These are phyloP conservation scores for Wickerhamiella parazyma DNA, from an alignment of 805 yeast species.

Conservation along the genomic window DNA sequence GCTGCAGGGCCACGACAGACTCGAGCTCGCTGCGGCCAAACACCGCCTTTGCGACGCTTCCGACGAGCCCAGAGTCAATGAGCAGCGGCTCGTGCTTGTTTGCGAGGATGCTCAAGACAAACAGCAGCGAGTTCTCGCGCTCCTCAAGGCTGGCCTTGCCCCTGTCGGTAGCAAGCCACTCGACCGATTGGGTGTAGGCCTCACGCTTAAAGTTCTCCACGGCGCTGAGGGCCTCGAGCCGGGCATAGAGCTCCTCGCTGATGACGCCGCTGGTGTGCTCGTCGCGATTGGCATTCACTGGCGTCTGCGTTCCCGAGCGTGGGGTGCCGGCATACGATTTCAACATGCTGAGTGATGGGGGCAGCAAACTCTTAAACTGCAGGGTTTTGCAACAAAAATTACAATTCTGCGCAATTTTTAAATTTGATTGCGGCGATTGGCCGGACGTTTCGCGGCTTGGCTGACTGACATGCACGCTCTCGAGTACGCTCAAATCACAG, in stretches of 20 bases:
- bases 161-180: conserved; percentile 22
- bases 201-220: conserved; percentile 10
- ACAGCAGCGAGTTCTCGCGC: conserved; percentile 24
- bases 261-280: conserved; percentile 16
- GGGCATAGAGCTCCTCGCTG: conserved; percentile 16
- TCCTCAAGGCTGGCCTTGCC: conserved; percentile 23
- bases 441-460: neutral
- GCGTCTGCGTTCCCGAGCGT: conserved; percentile 6
- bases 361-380: too few species aligned
- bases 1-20: conserved; percentile 22
- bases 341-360: neutral
- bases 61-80: conserved; percentile 16
- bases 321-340: conserved; percentile 6
- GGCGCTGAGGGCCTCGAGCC: conserved; percentile 14
- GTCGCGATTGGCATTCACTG: conserved; percentile 1
- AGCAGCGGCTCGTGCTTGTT: conserved; percentile 24
- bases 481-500: neutral
- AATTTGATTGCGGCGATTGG: too few species aligned
- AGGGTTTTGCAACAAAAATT: too few species aligned
- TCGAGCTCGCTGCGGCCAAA: conserved; percentile 23
- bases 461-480: neutral
- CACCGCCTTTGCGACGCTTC: conserved; percentile 14
- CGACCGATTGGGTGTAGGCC: conserved; percentile 18
- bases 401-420: too few species aligned
- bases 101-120: conserved; percentile 20